phyloP scores from a whole-genome alignment of 768 basidiomycete genomes.

The Aureoboletus auriporus region DNA sequence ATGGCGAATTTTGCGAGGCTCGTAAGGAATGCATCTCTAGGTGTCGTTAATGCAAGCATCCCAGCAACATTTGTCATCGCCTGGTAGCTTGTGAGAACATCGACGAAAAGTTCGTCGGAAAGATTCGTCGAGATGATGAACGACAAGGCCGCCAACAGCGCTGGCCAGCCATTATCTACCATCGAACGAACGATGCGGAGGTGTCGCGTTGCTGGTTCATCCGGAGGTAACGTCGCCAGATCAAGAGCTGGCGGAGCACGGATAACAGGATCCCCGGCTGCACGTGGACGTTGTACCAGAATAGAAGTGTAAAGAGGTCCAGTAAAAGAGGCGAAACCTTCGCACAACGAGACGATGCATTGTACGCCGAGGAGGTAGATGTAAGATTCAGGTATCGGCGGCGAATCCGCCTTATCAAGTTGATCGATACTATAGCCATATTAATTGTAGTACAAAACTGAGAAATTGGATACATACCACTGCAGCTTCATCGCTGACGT shows the following conservation, averaged over 20 bases:
- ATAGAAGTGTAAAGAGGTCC: conserved; percentile 73
- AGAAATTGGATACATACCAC: conserved; percentile 53
- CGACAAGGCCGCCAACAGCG: conserved; percentile 83
- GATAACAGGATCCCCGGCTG: conserved; percentile 59
- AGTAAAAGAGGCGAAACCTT: conserved; percentile 74
- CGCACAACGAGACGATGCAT: conserved; percentile 80
- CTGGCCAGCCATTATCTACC: conserved; percentile 88
- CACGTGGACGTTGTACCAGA: conserved; percentile 60
- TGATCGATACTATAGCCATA: conserved; percentile 80
- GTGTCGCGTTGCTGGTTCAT: conserved; percentile 52
- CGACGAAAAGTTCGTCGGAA: conserved; percentile 88
- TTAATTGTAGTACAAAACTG: not conserved
- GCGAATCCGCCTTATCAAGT: conserved; percentile 94
- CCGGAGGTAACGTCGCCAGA: conserved; percentile 48
- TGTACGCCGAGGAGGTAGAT: conserved; percentile 90
- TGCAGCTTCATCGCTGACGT: conserved; percentile 84
- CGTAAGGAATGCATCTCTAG: conserved; percentile 90
- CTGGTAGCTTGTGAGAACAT: conserved; percentile 78
- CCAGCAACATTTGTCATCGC: conserved; percentile 86
- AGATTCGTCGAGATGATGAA: conserved; percentile 89
- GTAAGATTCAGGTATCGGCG: conserved; percentile 89
- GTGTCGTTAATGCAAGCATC: conserved; percentile 80
- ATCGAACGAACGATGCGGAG: conserved; percentile 68
- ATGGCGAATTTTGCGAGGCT: conserved; percentile 89
- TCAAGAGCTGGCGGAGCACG: conserved; percentile 75